Percentiles rank a stretch among this genome's conserved stretches.
These are phyloP conservation scores for Ophiocordyceps camponoti-floridani DNA, from an alignment of 2,329 filamentous ascomycete species.

Conservation along the genomic window DNA sequence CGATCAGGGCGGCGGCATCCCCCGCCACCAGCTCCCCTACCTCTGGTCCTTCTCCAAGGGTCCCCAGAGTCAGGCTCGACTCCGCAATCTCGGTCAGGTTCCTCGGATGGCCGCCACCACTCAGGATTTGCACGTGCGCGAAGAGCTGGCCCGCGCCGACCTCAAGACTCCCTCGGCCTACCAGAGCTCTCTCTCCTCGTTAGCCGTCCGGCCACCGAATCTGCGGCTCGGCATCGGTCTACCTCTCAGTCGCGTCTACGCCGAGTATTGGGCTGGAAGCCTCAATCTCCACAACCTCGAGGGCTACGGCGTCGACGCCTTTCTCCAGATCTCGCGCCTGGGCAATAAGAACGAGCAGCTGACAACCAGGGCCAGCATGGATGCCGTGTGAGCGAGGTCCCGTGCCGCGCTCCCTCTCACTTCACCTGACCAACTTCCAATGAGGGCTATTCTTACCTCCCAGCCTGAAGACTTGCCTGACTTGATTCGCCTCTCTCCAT, in stretches of 20 bases:
- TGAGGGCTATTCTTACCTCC: background rate
- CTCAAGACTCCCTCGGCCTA: conserved; percentile 21
- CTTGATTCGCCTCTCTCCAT: conserved; percentile 9
- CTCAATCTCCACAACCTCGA: conserved; percentile 83
- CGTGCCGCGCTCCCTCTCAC: background rate
- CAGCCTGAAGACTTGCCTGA: background rate
- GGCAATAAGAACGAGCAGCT: conserved; percentile 97
- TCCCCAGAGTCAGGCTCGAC: conserved; percentile 54
- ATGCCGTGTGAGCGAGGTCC: conserved; percentile 33
- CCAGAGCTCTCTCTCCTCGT: conserved; percentile 52
- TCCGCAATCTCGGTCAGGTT: conserved; percentile 75
- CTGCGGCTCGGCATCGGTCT: conserved; percentile 82
- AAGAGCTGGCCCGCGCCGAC: conserved; percentile 21
- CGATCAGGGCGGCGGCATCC: conserved; percentile 85
- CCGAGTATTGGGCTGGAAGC: conserved; percentile 93
- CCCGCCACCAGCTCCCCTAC: conserved; percentile 67
- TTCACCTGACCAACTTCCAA: background rate
- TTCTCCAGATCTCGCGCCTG: conserved; percentile 86
- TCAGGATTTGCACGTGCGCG: conserved; percentile 54
- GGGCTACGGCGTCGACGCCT: conserved; percentile 90
- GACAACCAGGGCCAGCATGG: conserved; percentile 58
- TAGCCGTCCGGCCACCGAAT: conserved; percentile 72
- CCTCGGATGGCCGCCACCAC: conserved; percentile 86
- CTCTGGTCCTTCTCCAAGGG: conserved; percentile 97
- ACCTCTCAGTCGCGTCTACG: conserved; percentile 85